These are phyloP conservation scores for Barnettozyma botsteinii DNA, from an alignment of 805 yeast genomes.

Conservation along the genomic window DNA sequence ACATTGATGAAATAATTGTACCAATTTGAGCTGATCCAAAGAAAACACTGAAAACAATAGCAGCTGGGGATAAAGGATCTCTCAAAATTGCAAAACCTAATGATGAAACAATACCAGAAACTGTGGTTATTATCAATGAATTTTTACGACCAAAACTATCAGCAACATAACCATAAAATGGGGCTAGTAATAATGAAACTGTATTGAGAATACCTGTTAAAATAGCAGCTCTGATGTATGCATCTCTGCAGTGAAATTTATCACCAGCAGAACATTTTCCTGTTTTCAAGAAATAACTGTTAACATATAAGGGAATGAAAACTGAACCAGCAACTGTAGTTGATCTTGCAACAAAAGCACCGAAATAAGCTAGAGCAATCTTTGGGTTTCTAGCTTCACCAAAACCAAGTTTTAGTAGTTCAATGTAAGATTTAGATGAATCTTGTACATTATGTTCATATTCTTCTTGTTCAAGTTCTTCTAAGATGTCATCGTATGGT, in stretches of 20 bases:
- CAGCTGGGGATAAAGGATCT: conserved; percentile 31
- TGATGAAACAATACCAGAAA: conserved; percentile 40
- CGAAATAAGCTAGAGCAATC: conserved; percentile 51
- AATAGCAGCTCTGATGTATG: conserved; percentile 60
- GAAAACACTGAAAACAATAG: conserved; percentile 35
- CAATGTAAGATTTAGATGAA: conserved; percentile 28
- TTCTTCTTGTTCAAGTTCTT: conserved; percentile 28
- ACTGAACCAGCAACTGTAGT: conserved; percentile 52
- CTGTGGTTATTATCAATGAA: conserved; percentile 33
- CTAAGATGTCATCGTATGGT: conserved; percentile 29
- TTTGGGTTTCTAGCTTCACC: conserved; percentile 41
- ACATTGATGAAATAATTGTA: conserved; percentile 56
- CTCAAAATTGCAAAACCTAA: conserved; percentile 29
- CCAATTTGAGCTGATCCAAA: conserved; percentile 62
- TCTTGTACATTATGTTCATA: conserved; percentile 11
- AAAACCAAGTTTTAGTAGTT: conserved; percentile 43
- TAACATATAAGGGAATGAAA: conserved; percentile 60
- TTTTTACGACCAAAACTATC: conserved; percentile 39
- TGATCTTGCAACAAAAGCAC: conserved; percentile 59
- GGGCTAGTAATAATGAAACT: conserved; percentile 53
- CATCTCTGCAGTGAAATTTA: conserved; percentile 49
- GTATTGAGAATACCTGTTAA: conserved; percentile 63
- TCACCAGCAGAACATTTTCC: conserved; percentile 42
- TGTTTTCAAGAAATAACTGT: conserved; percentile 43
- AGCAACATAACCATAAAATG: conserved; percentile 54